Evolutionary conservation across 2,329 filamentous ascomycete genomes (phyloP).

Genomic region (Hypoxylon sp.): DNA sequence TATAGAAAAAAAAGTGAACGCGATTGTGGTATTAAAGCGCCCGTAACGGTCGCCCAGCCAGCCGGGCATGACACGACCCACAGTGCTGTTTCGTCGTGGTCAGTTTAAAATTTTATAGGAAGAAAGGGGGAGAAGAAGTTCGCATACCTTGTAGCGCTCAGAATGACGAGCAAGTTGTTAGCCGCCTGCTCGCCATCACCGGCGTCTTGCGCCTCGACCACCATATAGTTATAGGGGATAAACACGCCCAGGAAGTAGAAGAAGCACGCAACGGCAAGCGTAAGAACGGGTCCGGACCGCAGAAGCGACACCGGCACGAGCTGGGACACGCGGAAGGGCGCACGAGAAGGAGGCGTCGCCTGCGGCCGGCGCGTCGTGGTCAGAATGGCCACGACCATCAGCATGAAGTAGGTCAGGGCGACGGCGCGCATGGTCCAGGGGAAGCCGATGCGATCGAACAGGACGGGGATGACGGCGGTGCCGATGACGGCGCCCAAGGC

Average conservation of each 20-base stretch:
- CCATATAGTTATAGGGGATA: conserved; percentile 19
- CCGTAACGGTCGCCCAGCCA: conserved; percentile 24
- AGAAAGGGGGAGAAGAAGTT: not conserved
- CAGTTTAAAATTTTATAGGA: conserved; percentile 1
- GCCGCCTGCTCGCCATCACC: conserved; percentile 8
- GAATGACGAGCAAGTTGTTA: conserved; percentile 21
- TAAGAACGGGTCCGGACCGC: conserved; percentile 4
- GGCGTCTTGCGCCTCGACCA: conserved; percentile 17
- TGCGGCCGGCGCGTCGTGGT: conserved; percentile 8
- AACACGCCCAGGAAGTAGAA: conserved; percentile 25
- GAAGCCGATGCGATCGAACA: conserved; percentile 24
- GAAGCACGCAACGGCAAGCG: conserved; percentile 10
- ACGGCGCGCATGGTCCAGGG: conserved; percentile 25
- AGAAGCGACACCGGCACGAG: conserved; percentile 3
- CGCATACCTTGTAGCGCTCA: conserved; percentile 25
- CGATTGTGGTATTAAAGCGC: conserved; percentile 19
- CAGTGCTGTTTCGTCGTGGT: conserved; percentile 8
- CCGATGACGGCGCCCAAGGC: conserved; percentile 21
- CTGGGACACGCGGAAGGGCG: not conserved
- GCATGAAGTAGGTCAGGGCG: conserved; percentile 19
- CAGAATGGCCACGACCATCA: conserved; percentile 13
- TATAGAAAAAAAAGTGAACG: conserved; percentile 14
- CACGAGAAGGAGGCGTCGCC: not conserved
- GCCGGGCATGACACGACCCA: conserved; percentile 19
- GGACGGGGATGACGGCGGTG: conserved; percentile 22